These are phyloP conservation scores for Alternaria solani DNA, from an alignment of 2,329 filamentous ascomycete species.

Conservation along the genomic window DNA sequence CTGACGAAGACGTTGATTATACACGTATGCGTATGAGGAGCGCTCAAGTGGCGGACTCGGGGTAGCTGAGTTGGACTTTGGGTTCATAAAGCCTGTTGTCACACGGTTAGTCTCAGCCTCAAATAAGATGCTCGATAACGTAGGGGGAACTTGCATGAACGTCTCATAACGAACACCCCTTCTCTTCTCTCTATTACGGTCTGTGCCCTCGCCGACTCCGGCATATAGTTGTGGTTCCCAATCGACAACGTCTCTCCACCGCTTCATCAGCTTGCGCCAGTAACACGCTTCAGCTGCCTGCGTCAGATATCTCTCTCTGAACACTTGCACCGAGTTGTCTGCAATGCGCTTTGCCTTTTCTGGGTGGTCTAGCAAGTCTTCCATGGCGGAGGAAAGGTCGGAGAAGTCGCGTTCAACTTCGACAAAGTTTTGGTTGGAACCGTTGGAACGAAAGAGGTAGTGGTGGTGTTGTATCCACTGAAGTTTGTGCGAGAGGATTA, in stretches of 20 bases:
- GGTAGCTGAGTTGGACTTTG: slow-evolving; percentile 20
- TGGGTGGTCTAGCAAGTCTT: slow-evolving; percentile 42
- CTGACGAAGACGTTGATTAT: neutral
- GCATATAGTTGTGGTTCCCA: slow-evolving; percentile 40
- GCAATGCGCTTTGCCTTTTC: slow-evolving; percentile 46
- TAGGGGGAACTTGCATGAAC: slow-evolving; percentile 39
- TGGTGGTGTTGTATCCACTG: slow-evolving; percentile 49
- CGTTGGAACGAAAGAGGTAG: slow-evolving; percentile 40
- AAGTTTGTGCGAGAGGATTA: slow-evolving; percentile 46
- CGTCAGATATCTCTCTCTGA: slow-evolving; percentile 45
- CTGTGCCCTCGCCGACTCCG: slow-evolving; percentile 29
- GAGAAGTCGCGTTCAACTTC: slow-evolving; percentile 48
- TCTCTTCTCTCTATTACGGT: slow-evolving; percentile 29
- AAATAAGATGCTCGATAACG: neutral
- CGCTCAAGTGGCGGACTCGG: slow-evolving; percentile 10
- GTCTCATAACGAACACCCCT: slow-evolving; percentile 44
- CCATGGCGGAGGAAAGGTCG: slow-evolving; percentile 39
- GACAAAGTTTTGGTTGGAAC: slow-evolving; percentile 46
- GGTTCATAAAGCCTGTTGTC: slow-evolving; percentile 22
- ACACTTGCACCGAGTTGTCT: slow-evolving; percentile 41
- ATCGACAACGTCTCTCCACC: slow-evolving; percentile 36
- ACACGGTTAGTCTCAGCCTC: neutral
- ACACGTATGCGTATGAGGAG: neutral
- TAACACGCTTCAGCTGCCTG: slow-evolving; percentile 46
- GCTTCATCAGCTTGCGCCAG: slow-evolving; percentile 35